Evolutionary conservation across 2,329 filamentous ascomycete species (phyloP), one percentile per base, ranked within the genome.

Genomic region (Colletotrichum lini): DNA sequence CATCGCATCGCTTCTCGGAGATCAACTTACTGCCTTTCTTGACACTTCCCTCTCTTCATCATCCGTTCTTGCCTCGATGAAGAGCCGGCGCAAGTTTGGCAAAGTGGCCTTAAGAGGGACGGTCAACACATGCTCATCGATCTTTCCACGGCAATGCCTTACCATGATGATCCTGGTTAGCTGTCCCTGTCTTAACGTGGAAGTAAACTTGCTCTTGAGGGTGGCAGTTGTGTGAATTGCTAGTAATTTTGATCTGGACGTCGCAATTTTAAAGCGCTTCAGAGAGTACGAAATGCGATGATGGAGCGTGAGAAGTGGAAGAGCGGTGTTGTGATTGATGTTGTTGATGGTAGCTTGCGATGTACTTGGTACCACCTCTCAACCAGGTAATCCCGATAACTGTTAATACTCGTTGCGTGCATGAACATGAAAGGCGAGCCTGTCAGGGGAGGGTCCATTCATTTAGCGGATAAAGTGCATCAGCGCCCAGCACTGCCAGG

Each of bases 1-100:
- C n/a, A 45, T 30, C 18, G 44, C 50, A 18, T 63, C 57, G 67
- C 35, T 62, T 7, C 35, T n/a, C 47, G 15, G 15, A 12, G 26
- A 42, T 67, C 68, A 50, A 83, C 93, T 79, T 84, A 98, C 96
- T 63, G 96, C 96, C 82, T 92, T 97, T 75, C 96, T 89, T 16
- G 96, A 98, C 76, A 98, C 96, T 72, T 95, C 93, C 80, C 96
- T 93, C 82, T 98, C 96, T 81, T 99, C 96, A 65, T 93, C 92
- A 79, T 98, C 96, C 3, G 94, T 95, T 70, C 96, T 90, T 42
- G 96, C 93, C 84, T 98, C 96, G 64, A 98, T 96, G 79, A 99
- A 98, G 72, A 99, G 91, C 16, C 96, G 93, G 61, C 96, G 92
- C n/a, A 99, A 88, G 79, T 99, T 98, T 45, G 96, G 96, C 63